Evolutionary conservation across 768 basidiomycete species (phyloP).

Genomic region (Serpula lacrymans): DNA sequence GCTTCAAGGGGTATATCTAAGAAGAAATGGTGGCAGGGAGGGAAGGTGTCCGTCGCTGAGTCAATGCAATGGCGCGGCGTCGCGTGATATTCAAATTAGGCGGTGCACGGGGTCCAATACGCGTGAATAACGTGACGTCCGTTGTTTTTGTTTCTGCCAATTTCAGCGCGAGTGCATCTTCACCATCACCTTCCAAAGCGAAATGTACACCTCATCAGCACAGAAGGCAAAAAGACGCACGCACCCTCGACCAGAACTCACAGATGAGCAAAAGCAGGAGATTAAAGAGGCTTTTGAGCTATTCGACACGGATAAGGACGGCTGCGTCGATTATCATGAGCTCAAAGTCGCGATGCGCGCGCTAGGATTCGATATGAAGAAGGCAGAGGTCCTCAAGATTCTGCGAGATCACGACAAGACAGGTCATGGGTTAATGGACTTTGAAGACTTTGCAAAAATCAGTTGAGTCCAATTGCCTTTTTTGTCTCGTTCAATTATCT

Average conservation of each 20-base stretch:
- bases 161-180: background rate
- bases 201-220: conserved; percentile 59
- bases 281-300: conserved; percentile 99
- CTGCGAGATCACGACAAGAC: conserved; percentile 88
- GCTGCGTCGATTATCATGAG: conserved; percentile 95
- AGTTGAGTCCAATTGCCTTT: conserved; percentile 50
- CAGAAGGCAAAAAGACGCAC: conserved; percentile 73
- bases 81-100: background rate
- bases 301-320: conserved; percentile 99
- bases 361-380: conserved; percentile 96
- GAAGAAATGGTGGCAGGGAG: background rate
- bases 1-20: background rate
- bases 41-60: background rate
- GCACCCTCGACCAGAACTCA: conserved; percentile 76
- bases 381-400: conserved; percentile 95
- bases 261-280: conserved; percentile 90
- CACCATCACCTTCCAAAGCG: background rate
- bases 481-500: background rate
- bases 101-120: conserved; percentile 24
- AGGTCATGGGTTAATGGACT: conserved; percentile 82
- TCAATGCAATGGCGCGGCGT: too few relatives aligned
- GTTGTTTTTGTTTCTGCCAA: background rate
- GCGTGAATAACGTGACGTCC: conserved; percentile 26
- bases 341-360: conserved; percentile 99
- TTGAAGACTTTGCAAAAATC: conserved; percentile 91